A percentile compares a stretch with the other conserved stretches of the same genome.
These are phyloP conservation scores for Cyberlindnera subsufficiens DNA, from an alignment of 805 yeast genomes.

Conservation along the genomic window DNA sequence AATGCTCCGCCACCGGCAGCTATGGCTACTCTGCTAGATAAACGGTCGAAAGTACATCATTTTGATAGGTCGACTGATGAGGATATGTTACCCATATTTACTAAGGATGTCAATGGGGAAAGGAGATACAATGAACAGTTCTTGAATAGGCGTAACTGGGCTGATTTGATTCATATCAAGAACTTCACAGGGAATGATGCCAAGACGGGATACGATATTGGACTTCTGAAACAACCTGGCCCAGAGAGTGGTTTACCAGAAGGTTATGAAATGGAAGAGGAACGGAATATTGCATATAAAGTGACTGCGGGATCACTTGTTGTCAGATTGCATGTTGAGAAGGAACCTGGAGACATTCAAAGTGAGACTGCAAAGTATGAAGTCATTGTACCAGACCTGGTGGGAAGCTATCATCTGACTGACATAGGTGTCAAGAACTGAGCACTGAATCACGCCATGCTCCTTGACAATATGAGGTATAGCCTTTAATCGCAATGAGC, in stretches of 20 bases:
- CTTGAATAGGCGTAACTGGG: constrained; percentile 66
- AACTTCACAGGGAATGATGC: constrained; percentile 24
- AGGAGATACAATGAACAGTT: constrained; percentile 44
- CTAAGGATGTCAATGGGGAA: constrained; percentile 49
- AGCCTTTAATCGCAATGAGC: no score
- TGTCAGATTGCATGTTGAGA: constrained; percentile 70
- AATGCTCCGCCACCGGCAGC: constrained; percentile 91
- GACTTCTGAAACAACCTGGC: constrained; percentile 36
- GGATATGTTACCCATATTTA: constrained; percentile 72
- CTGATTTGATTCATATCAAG: constrained; percentile 53
- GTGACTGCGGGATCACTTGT: constrained; percentile 52
- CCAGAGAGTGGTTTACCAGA: constrained; percentile 23
- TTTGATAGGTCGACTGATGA: constrained; percentile 65
- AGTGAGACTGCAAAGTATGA: constrained; percentile 63
- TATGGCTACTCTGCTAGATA: constrained; percentile 70
- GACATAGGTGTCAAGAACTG: constrained; percentile 10
- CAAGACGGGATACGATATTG: constrained; percentile 23
- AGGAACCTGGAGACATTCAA: constrained; percentile 39
- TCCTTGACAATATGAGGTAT: no score
- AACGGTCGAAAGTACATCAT: constrained; percentile 59
- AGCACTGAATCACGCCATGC: no score
- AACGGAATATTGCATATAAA: constrained; percentile 44
- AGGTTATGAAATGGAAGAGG: constrained; percentile 17
- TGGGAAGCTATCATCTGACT: constrained; percentile 13
- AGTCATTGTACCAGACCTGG: constrained; percentile 59